Evolutionary conservation across 192 early-diverging fungal genomes (phyloP).

Genomic region (Podila horticola): DNA sequence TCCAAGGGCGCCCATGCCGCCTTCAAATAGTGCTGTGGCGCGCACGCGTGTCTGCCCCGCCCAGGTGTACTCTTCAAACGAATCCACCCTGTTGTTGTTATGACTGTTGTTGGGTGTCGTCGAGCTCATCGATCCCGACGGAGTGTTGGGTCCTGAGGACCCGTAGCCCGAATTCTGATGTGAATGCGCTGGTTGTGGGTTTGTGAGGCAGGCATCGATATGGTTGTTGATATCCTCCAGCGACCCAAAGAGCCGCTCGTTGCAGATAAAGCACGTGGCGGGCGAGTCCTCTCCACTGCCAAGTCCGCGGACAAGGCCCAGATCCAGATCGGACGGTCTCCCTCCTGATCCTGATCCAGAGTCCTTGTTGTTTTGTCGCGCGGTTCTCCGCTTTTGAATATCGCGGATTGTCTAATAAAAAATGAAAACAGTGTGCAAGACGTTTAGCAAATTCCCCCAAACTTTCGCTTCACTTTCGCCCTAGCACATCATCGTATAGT

Average conservation of each 20-base stretch:
- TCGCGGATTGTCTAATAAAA: conserved; percentile 25
- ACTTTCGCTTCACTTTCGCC: neutral
- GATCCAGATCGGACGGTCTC: conserved; percentile 7
- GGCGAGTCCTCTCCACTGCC: conserved; percentile 34
- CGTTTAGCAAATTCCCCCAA: neutral
- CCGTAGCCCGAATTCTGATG: conserved; percentile 21
- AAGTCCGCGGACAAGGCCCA: conserved; percentile 14
- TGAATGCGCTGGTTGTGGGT: conserved; percentile 25
- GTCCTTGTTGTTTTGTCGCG: conserved; percentile 33
- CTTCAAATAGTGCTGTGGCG: conserved; percentile 83
- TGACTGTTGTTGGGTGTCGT: conserved; percentile 9
- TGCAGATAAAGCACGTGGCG: conserved; percentile 75
- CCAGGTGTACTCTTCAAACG: conserved; percentile 85
- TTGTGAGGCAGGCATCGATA: conserved; percentile 76
- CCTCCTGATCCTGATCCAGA: conserved; percentile 1
- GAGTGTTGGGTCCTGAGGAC: conserved; percentile 20
- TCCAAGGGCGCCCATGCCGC: conserved; percentile 70
- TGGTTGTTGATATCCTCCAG: conserved; percentile 75
- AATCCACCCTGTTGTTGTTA: conserved; percentile 17
- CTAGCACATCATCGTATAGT: too few species aligned
- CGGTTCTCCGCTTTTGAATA: conserved; percentile 40
- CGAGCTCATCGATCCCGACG: conserved; percentile 10
- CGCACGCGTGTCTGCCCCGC: conserved; percentile 83
- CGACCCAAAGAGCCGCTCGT: conserved; percentile 63
- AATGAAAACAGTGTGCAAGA: neutral